Conservation (phyloP, 768 basidiomycete species). For the Boletus reticuloceps region DNA sequence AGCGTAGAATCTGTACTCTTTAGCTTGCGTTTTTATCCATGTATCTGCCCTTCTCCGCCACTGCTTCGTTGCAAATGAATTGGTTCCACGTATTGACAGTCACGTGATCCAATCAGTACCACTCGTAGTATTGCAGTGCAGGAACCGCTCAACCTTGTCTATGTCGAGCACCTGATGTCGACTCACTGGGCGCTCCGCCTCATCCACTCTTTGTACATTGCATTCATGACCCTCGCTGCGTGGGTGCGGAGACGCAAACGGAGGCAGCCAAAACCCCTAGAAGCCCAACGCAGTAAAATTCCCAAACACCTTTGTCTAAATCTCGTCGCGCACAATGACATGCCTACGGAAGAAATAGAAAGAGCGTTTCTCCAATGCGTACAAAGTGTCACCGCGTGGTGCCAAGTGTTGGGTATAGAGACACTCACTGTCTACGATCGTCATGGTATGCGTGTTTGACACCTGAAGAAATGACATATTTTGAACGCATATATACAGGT, state of each 20-base stretch:
- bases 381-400: slow-evolving; percentile 56
- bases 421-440: slow-evolving; percentile 72
- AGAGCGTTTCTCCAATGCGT: slow-evolving; percentile 52
- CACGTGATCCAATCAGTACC: slow-evolving; percentile 17
- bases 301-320: slow-evolving; percentile 69
- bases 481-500: slow-evolving; percentile 32
- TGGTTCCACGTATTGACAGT: slow-evolving; percentile 17
- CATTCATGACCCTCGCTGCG: slow-evolving; percentile 39
- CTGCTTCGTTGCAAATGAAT: neutral
- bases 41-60: neutral
- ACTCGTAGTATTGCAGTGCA: no score
- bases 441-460: slow-evolving; percentile 48
- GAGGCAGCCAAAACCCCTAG: slow-evolving; percentile 46
- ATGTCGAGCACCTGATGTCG: slow-evolving; percentile 32
- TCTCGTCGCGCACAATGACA: slow-evolving; percentile 46
- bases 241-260: slow-evolving; percentile 39
- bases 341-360: slow-evolving; percentile 36
- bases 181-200: slow-evolving; percentile 47
- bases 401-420: slow-evolving; percentile 56
- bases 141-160: neutral
- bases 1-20: slow-evolving; percentile 2
- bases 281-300: slow-evolving; percentile 50
- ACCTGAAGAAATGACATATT: neutral
- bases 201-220: slow-evolving; percentile 57
- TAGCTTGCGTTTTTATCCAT: neutral